A percentile compares a stretch with the other conserved stretches of the same genome.
These are phyloP conservation scores for Trypanosoma cruzi DNA, from an alignment of 208 protist species.

Conservation along the genomic window DNA sequence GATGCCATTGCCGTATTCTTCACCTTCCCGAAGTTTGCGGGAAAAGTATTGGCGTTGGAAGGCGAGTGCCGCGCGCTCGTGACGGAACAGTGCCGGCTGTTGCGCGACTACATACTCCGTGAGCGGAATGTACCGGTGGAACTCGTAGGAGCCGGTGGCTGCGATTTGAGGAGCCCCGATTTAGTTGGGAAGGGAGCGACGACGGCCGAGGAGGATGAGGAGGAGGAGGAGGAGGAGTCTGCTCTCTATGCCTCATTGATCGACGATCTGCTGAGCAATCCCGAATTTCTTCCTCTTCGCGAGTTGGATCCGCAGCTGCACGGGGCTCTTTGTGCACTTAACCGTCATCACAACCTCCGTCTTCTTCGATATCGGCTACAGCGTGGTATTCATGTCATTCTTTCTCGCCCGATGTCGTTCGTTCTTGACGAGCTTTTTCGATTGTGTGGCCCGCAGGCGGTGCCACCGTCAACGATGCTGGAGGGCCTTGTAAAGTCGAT, in stretches of 20 bases:
- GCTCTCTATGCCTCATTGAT: slow-evolving; percentile 30
- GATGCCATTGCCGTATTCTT: slow-evolving; percentile 42
- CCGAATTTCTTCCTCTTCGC: background rate
- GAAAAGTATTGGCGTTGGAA: slow-evolving; percentile 22
- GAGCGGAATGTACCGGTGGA: slow-evolving; percentile 6
- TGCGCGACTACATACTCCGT: slow-evolving; percentile 12
- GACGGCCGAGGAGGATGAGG: background rate
- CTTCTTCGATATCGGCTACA: slow-evolving; percentile 66
- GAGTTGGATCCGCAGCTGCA: slow-evolving; percentile 43
- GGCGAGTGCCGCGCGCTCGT: slow-evolving; percentile 1
- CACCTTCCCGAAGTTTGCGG: slow-evolving; percentile 34
- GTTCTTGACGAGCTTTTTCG: slow-evolving; percentile 19
- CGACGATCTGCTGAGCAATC: slow-evolving; percentile 20
- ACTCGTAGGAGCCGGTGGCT: slow-evolving; percentile 18
- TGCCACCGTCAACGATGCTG: slow-evolving; percentile 4
- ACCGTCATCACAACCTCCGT: slow-evolving; percentile 62
- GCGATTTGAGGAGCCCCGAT: slow-evolving; percentile 3
- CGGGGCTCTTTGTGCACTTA: slow-evolving; percentile 46
- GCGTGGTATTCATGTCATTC: slow-evolving; percentile 44
- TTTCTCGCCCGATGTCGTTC: slow-evolving; percentile 20
- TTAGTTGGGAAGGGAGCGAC: slow-evolving; percentile 3
- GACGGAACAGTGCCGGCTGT: background rate
- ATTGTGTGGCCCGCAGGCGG: background rate
- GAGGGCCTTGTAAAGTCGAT: slow-evolving; percentile 19
- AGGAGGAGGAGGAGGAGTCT: slow-evolving; percentile 16